Evolutionary conservation across 352 stramenopile genomes (phyloP), one percentile per base, ranked within the genome.

Genomic region (Phytopythium sindhum): DNA sequence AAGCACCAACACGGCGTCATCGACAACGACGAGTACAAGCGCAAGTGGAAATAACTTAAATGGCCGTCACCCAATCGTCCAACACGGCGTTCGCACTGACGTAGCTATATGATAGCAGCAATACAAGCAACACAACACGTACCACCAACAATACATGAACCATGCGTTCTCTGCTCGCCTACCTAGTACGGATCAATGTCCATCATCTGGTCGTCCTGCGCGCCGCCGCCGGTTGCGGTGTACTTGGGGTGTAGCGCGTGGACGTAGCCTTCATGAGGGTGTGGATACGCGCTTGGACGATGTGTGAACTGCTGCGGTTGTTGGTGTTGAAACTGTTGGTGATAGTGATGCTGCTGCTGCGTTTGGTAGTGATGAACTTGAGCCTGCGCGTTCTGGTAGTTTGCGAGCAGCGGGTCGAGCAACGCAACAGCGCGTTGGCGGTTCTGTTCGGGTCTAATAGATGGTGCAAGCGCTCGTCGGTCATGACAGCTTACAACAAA

Each of bases 1-100:
- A 81, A 80, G 50, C 86, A 53, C 28, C 39, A 61, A 68, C 80
- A 81, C 64, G 84, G 84, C 14, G 78, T 82, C 33, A 60, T 75
- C 3, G 81, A 91, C 41, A 90, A 80, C 50, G 81, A 91, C 44
- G 65, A 75, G 67, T 91, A 94, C 81, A 94, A 94, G 68, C 77
- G 78, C 69, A 71, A 68, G 54, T 93, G 84, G 86, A 91, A 90
- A 78, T 91, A 89, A 86, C 57, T 74, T 78, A 78, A 17, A 14
- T 12, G 24, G 14, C 14, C 7, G 19, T n/a, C 47, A n/a, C 47
- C 19, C 47, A 4, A 2, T 17, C 47, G 23, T 26, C 11, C 15
- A 26, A 3, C 45, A 12, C 23, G 45, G 6, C 17, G 42, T 50
- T 21, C 21, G 23, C 21, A 10, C 42, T 8, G 42, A 28, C 33